Base-by-base conservation (phyloP, 1,139 yeast genomes). In the Suzukiozyma palmioleophila region DNA sequence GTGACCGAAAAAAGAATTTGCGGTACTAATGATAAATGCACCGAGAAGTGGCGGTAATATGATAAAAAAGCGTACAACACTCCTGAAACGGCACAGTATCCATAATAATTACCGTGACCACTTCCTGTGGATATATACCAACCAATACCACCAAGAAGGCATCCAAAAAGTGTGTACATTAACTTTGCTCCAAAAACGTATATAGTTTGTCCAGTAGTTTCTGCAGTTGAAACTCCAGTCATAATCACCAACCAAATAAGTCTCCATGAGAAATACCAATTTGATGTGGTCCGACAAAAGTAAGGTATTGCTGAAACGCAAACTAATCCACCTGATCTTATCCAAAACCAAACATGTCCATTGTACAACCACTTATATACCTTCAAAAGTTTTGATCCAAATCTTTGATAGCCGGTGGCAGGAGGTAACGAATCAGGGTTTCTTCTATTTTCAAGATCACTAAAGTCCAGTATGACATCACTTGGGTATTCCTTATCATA, bases 111-210 rank as follows among this genome's bases (percentile, higher is more conserved):
- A 6, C 70, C 70, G 7, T 35, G 11, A 5, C 62, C 64, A 35
- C 46, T 49, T 1, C 69, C 69, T 15, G 62, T 38, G 2, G 67
- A 59, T n/a, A 66, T 59, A 41, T 65, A 65, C 72, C 73, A 66
- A 2, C 59, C 57, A 3, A 62, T 60, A 57, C 63, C 50, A 3
- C 70, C 72, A 3, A 56, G 37, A 7, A 66, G 35, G 29, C 62
- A 54, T 4, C 72, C 73, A 37, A 58, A 49, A 37, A 65, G 59
- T 1, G 69, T 48, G 36, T 60, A 62, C 1, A 50, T 45, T 24
- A 65, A 39, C 41, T 62, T 65, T 34, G 59, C 52, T 8, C 52
- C 34, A 37, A 56, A 58, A 10, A 53, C 52, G 43, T 64, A 66
- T 8, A 62, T 52, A 10, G 69, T 60, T 42, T 62, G 62, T 1